These are phyloP conservation scores for Trifolium dubium DNA, from an alignment of 306 rosid species.

Conservation along the genomic window DNA sequence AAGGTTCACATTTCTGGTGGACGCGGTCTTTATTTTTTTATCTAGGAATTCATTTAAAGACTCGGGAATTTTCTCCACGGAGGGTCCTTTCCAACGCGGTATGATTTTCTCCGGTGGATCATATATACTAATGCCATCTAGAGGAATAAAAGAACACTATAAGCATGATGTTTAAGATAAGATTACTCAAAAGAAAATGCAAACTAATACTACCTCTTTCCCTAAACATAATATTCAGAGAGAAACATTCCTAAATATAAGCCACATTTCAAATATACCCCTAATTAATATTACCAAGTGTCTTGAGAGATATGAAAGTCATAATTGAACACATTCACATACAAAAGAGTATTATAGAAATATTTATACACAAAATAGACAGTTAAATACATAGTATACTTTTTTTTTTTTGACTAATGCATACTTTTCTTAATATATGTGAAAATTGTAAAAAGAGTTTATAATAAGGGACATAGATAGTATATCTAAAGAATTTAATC, in stretches of 20 bases:
- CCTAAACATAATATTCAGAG: too few relatives aligned
- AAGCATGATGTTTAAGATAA: slow-evolving; percentile 33
- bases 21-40: slow-evolving; percentile 47
- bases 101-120: slow-evolving; percentile 87
- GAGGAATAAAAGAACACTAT: slow-evolving; percentile 38
- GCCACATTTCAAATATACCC: background rate
- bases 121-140: slow-evolving; percentile 87
- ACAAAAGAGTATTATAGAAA: background rate
- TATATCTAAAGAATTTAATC: slow-evolving; percentile 19
- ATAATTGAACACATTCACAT: background rate
- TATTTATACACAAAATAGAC: too few relatives aligned
- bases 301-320: too few relatives aligned
- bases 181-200: slow-evolving; percentile 28
- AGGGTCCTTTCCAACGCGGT: slow-evolving; percentile 93
- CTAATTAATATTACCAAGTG: too few relatives aligned
- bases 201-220: background rate
- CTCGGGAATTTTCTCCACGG: slow-evolving; percentile 73
- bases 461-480: background rate
- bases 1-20: slow-evolving; percentile 44
- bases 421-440: too few relatives aligned
- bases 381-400: too few relatives aligned
- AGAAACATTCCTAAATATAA: background rate
- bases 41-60: slow-evolving; percentile 63
- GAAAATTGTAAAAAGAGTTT: background rate
- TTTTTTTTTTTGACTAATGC: too few relatives aligned